Percentiles rank a stretch among this genome's conserved stretches.
These are phyloP conservation scores for Rhizopogon vinicolor DNA, from an alignment of 768 basidiomycete species.

Conservation along the genomic window DNA sequence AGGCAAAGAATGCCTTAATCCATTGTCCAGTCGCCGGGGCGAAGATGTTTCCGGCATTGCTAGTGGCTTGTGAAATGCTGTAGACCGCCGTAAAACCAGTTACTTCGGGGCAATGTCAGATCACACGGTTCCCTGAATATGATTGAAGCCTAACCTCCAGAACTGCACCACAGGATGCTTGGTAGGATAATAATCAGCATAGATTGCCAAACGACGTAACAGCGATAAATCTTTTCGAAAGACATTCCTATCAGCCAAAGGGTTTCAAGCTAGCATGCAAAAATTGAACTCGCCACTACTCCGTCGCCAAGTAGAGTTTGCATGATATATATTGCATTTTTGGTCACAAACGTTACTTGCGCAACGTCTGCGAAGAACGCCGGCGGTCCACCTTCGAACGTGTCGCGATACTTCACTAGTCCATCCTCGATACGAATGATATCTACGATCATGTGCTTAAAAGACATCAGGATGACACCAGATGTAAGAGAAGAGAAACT, in stretches of 20 bases:
- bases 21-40: conserved; percentile 3
- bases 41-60: conserved; percentile 1
- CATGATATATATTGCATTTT: conserved; percentile 16
- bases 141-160: conserved; percentile 3
- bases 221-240: conserved; percentile 11
- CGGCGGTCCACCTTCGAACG: conserved; percentile 14
- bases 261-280: not conserved
- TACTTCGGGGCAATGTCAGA: not conserved
- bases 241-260: not conserved
- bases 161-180: conserved; percentile 3
- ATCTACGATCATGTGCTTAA: conserved; percentile 11
- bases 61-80: conserved; percentile 6
- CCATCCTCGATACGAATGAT: conserved; percentile 14
- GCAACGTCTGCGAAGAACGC: conserved; percentile 19
- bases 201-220: conserved; percentile 12
- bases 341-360: conserved; percentile 20
- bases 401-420: conserved; percentile 15
- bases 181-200: conserved; percentile 5
- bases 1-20: conserved; percentile 4
- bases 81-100: conserved; percentile 4
- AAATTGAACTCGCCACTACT: conserved; percentile 2
- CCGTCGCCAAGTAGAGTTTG: conserved; percentile 9
- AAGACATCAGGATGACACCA: not conserved
- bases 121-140: not conserved
- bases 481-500: not conserved